Base-by-base conservation (phyloP, 805 yeast genomes). In the Nakazawaea pomicola region DNA sequence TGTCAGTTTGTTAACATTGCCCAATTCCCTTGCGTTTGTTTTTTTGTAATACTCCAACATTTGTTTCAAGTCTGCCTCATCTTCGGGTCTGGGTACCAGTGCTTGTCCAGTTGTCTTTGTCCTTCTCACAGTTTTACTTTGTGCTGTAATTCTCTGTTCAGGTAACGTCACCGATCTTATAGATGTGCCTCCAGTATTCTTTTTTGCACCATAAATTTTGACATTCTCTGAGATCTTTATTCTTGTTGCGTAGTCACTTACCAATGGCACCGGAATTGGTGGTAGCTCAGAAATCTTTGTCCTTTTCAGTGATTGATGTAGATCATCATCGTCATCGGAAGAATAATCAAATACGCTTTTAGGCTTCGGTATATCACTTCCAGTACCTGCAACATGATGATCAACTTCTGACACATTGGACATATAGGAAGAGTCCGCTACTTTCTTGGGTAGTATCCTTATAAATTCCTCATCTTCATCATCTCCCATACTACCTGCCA, bases 1-100 rank as follows among this genome's bases (percentile, higher is more conserved):
- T 3, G 50, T 56, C 1, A 52, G 49, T 42, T 62, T 67, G 47
- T 74, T 75, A 1, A 58, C 51, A 33, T 53, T 50, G 24, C 52
- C 55, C 23, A 61, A 41, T 15, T 41, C 33, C 20, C 46, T 42
- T 1, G 51, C 46, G 15, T 53, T 46, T 2, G 43, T 31, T 1
- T 27, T 25, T 32, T 39, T 52, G 2, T 58, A 54, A 17, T 43
- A 36, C 4, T 50, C 48, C 10, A 59, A 36, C 40, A 58, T 37
- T 4, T 23, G 11, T 11, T 54, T 57, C 10, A 58, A 41, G 14
- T 53, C 14, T 28, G 30, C 49, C 9, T 31, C 36, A 15, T 41
- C 51, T n/a, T 17, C 29, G 3, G 36, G 36, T 14, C 19, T 21
- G 9, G 33, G 10, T 10, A 8, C 12, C 19, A 16, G 8, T 8